Conservation (phyloP, 1,139 yeast species). For the Lodderomyces theae region DNA sequence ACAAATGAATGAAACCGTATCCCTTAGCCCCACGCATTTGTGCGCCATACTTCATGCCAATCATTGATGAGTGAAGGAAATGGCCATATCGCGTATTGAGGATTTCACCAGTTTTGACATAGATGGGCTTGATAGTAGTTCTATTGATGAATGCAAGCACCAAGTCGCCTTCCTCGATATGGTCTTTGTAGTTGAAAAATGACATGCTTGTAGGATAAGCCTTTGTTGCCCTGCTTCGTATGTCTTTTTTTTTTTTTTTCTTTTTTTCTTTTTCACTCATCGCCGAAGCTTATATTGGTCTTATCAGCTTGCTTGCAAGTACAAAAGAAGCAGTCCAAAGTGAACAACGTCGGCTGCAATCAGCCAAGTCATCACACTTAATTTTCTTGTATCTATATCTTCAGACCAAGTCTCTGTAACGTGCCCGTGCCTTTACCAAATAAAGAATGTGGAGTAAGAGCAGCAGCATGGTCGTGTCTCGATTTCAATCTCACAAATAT, state of each 20-base stretch:
- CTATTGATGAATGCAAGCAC: slow-evolving; percentile 85
- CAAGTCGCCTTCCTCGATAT: slow-evolving; percentile 78
- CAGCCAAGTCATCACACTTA: too few species aligned
- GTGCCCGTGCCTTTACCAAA: too few species aligned
- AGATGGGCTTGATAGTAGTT: slow-evolving; percentile 72
- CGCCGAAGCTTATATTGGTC: not conserved
- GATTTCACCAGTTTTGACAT: slow-evolving; percentile 53
- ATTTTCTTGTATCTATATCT: too few species aligned
- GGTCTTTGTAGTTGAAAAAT: slow-evolving; percentile 50
- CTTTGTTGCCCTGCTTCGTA: too few species aligned
- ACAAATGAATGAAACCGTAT: slow-evolving; percentile 80
- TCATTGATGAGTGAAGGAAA: slow-evolving; percentile 78
- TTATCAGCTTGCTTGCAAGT: too few species aligned
- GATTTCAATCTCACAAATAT: too few species aligned
- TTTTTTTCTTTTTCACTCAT: slow-evolving; percentile 4
- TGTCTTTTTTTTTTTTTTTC: too few species aligned
- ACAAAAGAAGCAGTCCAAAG: too few species aligned
- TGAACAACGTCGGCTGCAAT: too few species aligned
- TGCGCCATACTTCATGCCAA: slow-evolving; percentile 79
- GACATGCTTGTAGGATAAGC: slow-evolving; percentile 25
- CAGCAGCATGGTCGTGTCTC: too few species aligned
- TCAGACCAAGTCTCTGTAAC: too few species aligned
- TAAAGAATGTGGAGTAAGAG: too few species aligned
- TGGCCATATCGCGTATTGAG: slow-evolving; percentile 87
- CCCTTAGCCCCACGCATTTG: slow-evolving; percentile 81